Percentiles rank a stretch among this genome's conserved stretches.
Evolutionary conservation across 768 basidiomycete genomes (phyloP).

Genomic region (Boletus barrowsii): DNA sequence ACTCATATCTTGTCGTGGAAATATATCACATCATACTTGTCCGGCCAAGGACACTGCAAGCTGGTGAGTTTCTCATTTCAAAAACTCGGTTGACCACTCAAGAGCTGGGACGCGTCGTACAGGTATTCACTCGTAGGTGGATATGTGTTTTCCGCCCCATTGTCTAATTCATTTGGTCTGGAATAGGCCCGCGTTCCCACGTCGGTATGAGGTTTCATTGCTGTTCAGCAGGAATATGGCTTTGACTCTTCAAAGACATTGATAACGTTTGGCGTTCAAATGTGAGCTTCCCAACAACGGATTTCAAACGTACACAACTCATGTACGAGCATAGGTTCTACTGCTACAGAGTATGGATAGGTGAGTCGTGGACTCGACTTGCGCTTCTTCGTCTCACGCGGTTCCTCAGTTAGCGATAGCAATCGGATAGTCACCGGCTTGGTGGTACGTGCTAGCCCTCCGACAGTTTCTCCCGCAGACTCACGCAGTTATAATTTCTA

Average conservation of each 20-base stretch:
- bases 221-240: neutral
- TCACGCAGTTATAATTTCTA: neutral
- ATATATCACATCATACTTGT: neutral
- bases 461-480: too few species aligned
- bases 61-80: neutral
- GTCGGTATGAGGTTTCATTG: neutral
- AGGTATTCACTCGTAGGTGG: neutral
- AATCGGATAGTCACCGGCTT: neutral
- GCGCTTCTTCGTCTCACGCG: neutral
- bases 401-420: neutral
- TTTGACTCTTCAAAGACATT: neutral
- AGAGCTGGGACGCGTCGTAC: neutral
- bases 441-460: neutral
- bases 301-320: neutral
- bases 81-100: neutral
- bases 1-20: slow-evolving; percentile 6
- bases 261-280: neutral
- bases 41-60: neutral
- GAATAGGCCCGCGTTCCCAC: neutral
- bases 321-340: neutral
- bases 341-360: slow-evolving; percentile 5
- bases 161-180: neutral
- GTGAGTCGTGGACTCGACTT: neutral
- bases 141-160: neutral
- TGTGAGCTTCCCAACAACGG: neutral